Base-by-base conservation (phyloP, 805 yeast genomes). In the Blastobotrys robertii region DNA sequence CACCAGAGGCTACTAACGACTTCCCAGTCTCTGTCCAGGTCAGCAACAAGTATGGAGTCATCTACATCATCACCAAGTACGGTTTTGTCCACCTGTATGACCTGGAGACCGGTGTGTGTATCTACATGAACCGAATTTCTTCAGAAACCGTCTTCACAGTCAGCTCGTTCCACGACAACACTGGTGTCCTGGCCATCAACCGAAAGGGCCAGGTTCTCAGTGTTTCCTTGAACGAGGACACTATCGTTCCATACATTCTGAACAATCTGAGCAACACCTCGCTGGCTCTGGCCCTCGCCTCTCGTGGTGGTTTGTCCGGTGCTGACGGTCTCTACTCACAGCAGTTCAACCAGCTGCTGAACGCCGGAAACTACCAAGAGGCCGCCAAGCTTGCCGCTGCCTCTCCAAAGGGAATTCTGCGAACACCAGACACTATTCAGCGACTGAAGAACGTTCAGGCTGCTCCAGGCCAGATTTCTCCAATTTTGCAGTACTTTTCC, bases 381-480 rank as follows among this genome's bases (percentile, higher is more conserved):
- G 98, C 98, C 42, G 98, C 97, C 39, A 86, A 86, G 67, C 84
- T 90, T 46, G 98, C 98, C 32, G 97, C 97, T 10, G 81, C 95
- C 32, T 84, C 95, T 11, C 86, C 85, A 44, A 86, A 85, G 57
- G 72, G 72, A 2, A 54, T 68, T 22, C 72, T 92, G 65, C 80
- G 99, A 70, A 88, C 95, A 37, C 94, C 85, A 46, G 94, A 84
- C 50, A 92, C 97, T 16, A 88, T 92, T 60, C 81, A 86, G 66
- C 85, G 86, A 65, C 78, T 92, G 68, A 92, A 90, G 68, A 78
- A 79, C 58, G 72, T 90, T 45, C 94, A 88, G 51, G 84, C 95
- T 6, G 81, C 85, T 49, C 95, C 95, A 36, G 97, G 98, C 34
- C 86, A 85, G 57, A 84, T 88, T 35, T 85, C 96, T 39, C 98